Evolutionary conservation across 768 basidiomycete genomes (phyloP), one percentile per base, ranked within the genome.

Genomic region (Agrocybe pediades): DNA sequence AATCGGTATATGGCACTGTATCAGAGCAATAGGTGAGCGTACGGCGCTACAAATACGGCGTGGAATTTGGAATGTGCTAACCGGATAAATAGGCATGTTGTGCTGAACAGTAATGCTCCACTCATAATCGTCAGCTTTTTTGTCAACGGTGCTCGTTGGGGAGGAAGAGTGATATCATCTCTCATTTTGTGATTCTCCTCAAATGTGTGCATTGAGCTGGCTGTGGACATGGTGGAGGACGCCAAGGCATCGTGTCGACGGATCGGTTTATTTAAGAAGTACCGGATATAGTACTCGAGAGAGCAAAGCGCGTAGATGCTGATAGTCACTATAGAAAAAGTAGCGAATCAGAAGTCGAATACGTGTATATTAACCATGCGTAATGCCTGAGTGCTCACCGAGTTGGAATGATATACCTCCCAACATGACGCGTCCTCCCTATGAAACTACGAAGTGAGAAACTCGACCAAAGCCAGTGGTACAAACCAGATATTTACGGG

Each of bases 331-430:
- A 54, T n/a, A n/a, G n/a, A n/a, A n/a, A n/a, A n/a, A n/a, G n/a
- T n/a, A n/a, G n/a, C n/a, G n/a, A n/a, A n/a, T n/a, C n/a, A n/a
- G n/a, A n/a, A n/a, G n/a, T n/a, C 26, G 17, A 49, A 40, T 36
- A 13, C 15, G 15, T 6, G 9, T 23, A 11, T 21, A 13, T 24
- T 9, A 5, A 17, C 15, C 6, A 45, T 16, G 23, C n/a, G n/a
- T 23, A 45, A 27, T n/a, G 54, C 73, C 20, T 51, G 17, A 17
- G n/a, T 7, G 56, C 74, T 23, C 51, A 77, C 77, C 59, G 9
- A 85, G 68, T 61, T 88, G 86, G 62, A 87, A 78, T 19, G 73
- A 69, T 55, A 90, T 87, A 46, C 86, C 87, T 1, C 69, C 82
- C 8, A 86, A 72, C 84, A 87, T 86, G 60, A 85, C 73, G 46